Conservation (phyloP, 768 basidiomycete species). For the Lactifluus volemus region DNA sequence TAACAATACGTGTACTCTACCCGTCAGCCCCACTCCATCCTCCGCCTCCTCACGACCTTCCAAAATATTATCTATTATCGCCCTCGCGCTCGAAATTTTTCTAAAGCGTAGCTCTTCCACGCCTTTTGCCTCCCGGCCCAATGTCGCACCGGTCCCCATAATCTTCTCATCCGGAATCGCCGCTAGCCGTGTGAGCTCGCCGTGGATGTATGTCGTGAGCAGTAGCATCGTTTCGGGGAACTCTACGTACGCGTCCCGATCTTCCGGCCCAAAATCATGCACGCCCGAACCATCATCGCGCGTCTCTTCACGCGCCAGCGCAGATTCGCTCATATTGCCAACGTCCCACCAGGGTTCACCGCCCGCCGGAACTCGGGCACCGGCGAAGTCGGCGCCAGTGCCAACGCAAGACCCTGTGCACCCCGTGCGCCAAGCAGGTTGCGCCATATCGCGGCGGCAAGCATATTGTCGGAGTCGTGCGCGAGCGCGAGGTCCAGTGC, state of each 20-base stretch:
- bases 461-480: conserved; percentile 59
- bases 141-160: neutral
- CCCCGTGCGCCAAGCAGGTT: conserved; percentile 84
- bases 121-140: conserved; percentile 15
- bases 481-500: conserved; percentile 73
- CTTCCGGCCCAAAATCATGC: conserved; percentile 52
- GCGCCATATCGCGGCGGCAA: conserved; percentile 86
- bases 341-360: conserved; percentile 63
- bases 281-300: conserved; percentile 65
- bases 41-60: neutral
- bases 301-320: conserved; percentile 46
- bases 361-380: conserved; percentile 43
- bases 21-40: too few relatives aligned
- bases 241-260: conserved; percentile 59
- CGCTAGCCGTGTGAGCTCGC: conserved; percentile 15
- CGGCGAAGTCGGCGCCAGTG: conserved; percentile 14
- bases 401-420: conserved; percentile 52
- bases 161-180: conserved; percentile 11
- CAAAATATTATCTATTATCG: neutral
- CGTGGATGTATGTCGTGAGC: conserved; percentile 35
- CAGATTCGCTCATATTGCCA: conserved; percentile 45
- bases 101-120: conserved; percentile 11
- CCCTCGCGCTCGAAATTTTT: conserved; percentile 4
- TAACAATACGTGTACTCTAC: neutral
- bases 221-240: conserved; percentile 70